Base-by-base conservation (phyloP, 2,329 filamentous ascomycete genomes). In the Aspergillus neotritici region DNA sequence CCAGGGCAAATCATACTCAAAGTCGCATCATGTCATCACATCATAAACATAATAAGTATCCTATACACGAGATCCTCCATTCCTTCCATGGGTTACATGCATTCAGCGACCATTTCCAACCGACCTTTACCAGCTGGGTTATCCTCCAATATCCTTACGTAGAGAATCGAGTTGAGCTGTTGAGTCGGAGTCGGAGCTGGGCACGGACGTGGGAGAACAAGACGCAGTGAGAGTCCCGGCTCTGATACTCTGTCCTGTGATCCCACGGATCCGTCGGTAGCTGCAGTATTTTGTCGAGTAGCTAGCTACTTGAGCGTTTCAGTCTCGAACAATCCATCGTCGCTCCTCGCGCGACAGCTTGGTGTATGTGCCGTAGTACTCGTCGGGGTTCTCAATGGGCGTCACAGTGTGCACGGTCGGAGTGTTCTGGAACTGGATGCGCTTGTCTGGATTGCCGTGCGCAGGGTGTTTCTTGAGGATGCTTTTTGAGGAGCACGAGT, bases 351-450 rank as follows among this genome's bases (percentile, higher is more conserved):
- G 62, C 30, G 64, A 64, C 57, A 73, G 62, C 57, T 71, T 73
- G 32, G 55, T 62, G 49, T 72, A 67, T n/a, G 56, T 62, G 36
- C 71, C 71, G 39, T 74, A 73, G 49, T 73, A 74, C 40, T 73
- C 72, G 13, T 72, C 67, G 4, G 65, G 62, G 13, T 70, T 68
- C 52, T 73, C 70, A 47, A 75, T 73, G 1, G 71, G 71, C 2
- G 70, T 73, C 37, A 75, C 66, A 43, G 66, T 69, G 55, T 73
- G 62, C 16, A 75, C 64, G 15, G 63, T 68, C 4, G 71, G 71
- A 5, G 68, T 66, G 31, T 62, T 64, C 31, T 61, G 54, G 53
- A 74, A 74, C 37, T 70, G 64, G 36, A 73, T 66, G 35, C 62
- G 63, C 49, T 71, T 71, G 28, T 57, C 51, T 37, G 48, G 21